phyloP scores from a whole-genome alignment of 2,329 filamentous ascomycete genomes.

The Colletotrichum caudatum region DNA sequence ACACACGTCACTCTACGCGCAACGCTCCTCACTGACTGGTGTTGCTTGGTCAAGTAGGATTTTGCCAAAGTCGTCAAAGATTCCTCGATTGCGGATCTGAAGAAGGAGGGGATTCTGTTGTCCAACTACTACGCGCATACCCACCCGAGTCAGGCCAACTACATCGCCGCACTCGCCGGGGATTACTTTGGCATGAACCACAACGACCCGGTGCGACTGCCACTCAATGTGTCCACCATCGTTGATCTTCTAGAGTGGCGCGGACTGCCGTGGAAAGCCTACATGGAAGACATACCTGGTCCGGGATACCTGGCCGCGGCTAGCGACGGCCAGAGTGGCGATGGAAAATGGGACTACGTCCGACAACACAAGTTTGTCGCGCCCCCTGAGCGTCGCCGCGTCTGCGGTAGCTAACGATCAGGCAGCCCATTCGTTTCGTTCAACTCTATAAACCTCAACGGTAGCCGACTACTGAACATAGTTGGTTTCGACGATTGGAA shows the following conservation, averaged over 20 bases:
- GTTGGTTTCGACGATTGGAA: slow-evolving; percentile 74
- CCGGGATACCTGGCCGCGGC: slow-evolving; percentile 58
- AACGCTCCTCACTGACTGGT: slow-evolving; percentile 36
- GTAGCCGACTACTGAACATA: slow-evolving; percentile 66
- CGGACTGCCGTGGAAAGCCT: slow-evolving; percentile 50
- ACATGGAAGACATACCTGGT: slow-evolving; percentile 51
- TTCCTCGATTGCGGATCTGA: slow-evolving; percentile 54
- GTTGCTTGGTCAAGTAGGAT: slow-evolving; percentile 51
- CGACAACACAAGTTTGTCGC: slow-evolving; percentile 43
- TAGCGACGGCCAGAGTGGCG: slow-evolving; percentile 51
- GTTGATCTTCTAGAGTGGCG: slow-evolving; percentile 51
- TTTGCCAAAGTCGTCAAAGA: slow-evolving; percentile 56
- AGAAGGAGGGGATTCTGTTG: slow-evolving; percentile 58
- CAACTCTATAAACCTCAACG: slow-evolving; percentile 55
- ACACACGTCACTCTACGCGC: slow-evolving; percentile 2
- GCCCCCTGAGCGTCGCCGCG: neutral
- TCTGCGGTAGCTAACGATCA: slow-evolving; percentile 37
- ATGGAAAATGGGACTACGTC: slow-evolving; percentile 47
- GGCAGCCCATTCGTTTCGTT: slow-evolving; percentile 57
- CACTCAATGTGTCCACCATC: slow-evolving; percentile 55
- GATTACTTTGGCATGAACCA: slow-evolving; percentile 63
- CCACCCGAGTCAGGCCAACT: slow-evolving; percentile 61
- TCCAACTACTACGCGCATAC: slow-evolving; percentile 61
- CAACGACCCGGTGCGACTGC: slow-evolving; percentile 58
- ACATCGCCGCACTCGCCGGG: slow-evolving; percentile 59